Evolutionary conservation across 2,329 filamentous ascomycete species (phyloP).

Genomic region (Ascochyta koolunga): DNA sequence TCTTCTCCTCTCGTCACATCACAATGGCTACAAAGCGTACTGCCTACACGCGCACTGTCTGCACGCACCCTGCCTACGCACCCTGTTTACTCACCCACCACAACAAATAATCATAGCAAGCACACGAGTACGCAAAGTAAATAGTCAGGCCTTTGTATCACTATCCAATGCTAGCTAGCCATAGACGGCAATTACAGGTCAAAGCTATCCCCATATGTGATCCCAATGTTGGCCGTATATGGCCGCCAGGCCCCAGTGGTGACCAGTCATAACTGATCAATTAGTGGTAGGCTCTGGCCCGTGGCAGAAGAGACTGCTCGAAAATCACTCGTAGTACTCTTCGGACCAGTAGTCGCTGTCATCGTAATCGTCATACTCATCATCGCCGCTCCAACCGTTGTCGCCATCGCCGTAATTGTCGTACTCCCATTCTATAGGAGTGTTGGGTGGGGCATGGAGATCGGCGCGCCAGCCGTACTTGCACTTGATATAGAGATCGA

Average conservation of each 20-base stretch:
- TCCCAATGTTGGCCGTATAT: not conserved
- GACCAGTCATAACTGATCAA: constrained; percentile 4
- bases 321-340: not conserved
- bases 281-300: constrained; percentile 2
- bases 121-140: no score
- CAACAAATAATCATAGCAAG: no score
- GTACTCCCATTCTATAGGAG: not conserved
- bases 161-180: constrained; percentile 15
- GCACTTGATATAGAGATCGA: not conserved
- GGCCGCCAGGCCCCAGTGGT: not conserved
- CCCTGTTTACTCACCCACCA: no score
- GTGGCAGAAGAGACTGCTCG: not conserved
- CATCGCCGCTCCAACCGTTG: not conserved
- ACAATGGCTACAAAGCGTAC: no score
- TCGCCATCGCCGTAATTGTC: not conserved
- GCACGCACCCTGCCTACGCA: no score
- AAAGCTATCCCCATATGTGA: constrained; percentile 2
- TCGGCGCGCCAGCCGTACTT: not conserved
- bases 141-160: not conserved
- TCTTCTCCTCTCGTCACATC: no score
- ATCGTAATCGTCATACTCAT: not conserved
- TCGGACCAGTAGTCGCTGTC: not conserved
- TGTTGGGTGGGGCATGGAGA: not conserved
- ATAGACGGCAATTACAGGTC: constrained; percentile 10
- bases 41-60: no score